Base-by-base conservation (phyloP, 2,329 filamentous ascomycete genomes). In the Aspergillus sp. region DNA sequence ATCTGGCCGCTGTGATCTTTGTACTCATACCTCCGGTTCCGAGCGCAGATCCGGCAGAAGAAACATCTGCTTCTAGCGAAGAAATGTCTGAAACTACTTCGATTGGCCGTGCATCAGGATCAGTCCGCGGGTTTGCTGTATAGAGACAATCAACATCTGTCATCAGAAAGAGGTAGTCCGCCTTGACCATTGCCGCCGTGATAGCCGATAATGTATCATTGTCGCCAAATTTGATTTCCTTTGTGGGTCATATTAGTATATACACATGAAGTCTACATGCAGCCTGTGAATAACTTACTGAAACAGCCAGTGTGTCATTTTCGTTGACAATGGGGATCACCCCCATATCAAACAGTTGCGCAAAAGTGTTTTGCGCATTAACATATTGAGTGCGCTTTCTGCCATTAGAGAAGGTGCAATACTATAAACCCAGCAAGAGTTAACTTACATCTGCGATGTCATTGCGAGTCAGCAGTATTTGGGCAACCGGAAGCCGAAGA, bases 301-400 rank as follows among this genome's bases (percentile, higher is more conserved):
- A 90, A 63, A 99, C 95, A 22, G 93, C 91, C 54, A 99, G 80
- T 3, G 95, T 99, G 74, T 99, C 95, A 75, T 99, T 99, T 77
- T 99, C 95, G 69, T 99, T 99, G 62, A 99, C 95, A 67, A 99
- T 97, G 9, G 95, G 95, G 62, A 99, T 96, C 24, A 98, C 93
- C 2, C 93, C 93, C 89, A 97, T 95, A 68, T 93, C 88, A 17
- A 99, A 80, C 47, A 98, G 83, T 74, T 96, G 91, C 52, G 86
- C 84, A 72, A 99, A 90, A 0, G 95, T 98, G 71, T 96, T 97
- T 76, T 97, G 92, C 0, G 95, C 95, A 78, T 99, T 99, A 62
- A 93, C 83, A 73, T 98, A 99, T 80, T 96, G 90, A 26, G 91
- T 93, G 59, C 91, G 88, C 86, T 92, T 62, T 22, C 42, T 39